Percentiles rank a stretch among this genome's conserved stretches.
Conservation (phyloP, 2,329 filamentous ascomycete species). For the Ophiostoma himal-ulmi region DNA sequence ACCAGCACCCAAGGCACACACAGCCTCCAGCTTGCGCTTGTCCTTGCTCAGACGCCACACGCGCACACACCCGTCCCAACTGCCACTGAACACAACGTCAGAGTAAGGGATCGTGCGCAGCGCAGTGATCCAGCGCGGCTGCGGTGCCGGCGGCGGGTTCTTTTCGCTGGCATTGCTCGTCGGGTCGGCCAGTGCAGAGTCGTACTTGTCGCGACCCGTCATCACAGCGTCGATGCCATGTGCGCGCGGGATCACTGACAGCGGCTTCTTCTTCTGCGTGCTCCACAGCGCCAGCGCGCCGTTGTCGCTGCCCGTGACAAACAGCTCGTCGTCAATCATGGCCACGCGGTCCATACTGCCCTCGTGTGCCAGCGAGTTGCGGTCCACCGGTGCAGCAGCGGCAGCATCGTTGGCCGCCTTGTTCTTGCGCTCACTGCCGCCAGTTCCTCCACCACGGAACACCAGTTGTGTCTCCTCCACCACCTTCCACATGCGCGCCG, state of each 20-base stretch:
- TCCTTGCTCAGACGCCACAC: slow-evolving; percentile 82
- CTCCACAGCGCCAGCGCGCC: slow-evolving; percentile 83
- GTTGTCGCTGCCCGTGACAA: slow-evolving; percentile 91
- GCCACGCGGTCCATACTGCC: slow-evolving; percentile 89
- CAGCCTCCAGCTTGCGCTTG: slow-evolving; percentile 67
- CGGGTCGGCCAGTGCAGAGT: slow-evolving; percentile 33
- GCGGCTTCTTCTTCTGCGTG: slow-evolving; percentile 87
- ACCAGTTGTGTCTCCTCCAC: slow-evolving; percentile 92
- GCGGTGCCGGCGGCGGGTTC: slow-evolving; percentile 57
- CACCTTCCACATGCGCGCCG: slow-evolving; percentile 91
- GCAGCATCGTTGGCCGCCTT: slow-evolving; percentile 37
- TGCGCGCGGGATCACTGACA: slow-evolving; percentile 71
- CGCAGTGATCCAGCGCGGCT: slow-evolving; percentile 86
- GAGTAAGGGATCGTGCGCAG: slow-evolving; percentile 81
- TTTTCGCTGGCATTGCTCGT: slow-evolving; percentile 76
- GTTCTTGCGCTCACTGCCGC: slow-evolving; percentile 31
- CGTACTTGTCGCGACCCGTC: slow-evolving; percentile 48
- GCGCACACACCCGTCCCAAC: slow-evolving; percentile 85
- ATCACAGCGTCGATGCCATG: slow-evolving; percentile 78
- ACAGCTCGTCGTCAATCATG: slow-evolving; percentile 80
- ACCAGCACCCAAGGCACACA: slow-evolving; percentile 55
- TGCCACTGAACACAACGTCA: slow-evolving; percentile 82
- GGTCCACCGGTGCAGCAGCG: slow-evolving; percentile 32
- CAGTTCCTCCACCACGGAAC: slow-evolving; percentile 73
- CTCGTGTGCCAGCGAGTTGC: slow-evolving; percentile 48